Percentiles rank a stretch among this genome's conserved stretches.
phyloP scores from a whole-genome alignment of 2,329 filamentous ascomycete genomes.

The Colletotrichum sp. region DNA sequence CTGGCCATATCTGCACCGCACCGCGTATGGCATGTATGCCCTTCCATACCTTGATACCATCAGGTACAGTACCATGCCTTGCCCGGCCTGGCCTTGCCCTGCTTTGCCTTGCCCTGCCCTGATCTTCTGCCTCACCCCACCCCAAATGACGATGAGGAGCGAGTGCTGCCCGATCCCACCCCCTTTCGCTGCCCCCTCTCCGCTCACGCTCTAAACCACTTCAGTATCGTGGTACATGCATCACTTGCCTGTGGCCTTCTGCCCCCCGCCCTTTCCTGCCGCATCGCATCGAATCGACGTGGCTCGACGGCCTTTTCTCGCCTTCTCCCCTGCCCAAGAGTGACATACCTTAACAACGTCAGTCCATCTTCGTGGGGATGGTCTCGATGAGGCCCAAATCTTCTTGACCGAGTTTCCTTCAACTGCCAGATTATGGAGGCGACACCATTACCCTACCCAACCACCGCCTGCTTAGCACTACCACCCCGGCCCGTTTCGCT shows the following conservation, averaged over 20 bases:
- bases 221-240: constrained; percentile 15
- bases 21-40: background rate
- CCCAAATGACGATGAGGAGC: constrained; percentile 11
- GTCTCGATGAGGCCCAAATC: constrained; percentile 21
- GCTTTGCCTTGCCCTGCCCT: constrained; percentile 10
- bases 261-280: constrained; percentile 15
- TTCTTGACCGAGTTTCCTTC: constrained; percentile 18
- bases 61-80: background rate
- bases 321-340: background rate
- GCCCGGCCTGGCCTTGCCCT: background rate
- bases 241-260: constrained; percentile 3
- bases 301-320: constrained; percentile 14
- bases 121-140: constrained; percentile 3
- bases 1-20: background rate
- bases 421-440: constrained; percentile 7
- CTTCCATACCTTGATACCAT: background rate
- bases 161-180: constrained; percentile 18
- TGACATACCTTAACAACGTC: constrained; percentile 13
- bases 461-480: constrained; percentile 14
- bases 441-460: constrained; percentile 4
- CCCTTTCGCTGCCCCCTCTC: background rate
- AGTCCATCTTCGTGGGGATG: constrained; percentile 7
- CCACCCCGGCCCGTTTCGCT: constrained; percentile 14
- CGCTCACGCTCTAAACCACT: constrained; percentile 6
- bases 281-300: constrained; percentile 21